These are phyloP conservation scores for Aspergillus quadrilineatus DNA, from an alignment of 2,329 filamentous ascomycete species.

Conservation along the genomic window DNA sequence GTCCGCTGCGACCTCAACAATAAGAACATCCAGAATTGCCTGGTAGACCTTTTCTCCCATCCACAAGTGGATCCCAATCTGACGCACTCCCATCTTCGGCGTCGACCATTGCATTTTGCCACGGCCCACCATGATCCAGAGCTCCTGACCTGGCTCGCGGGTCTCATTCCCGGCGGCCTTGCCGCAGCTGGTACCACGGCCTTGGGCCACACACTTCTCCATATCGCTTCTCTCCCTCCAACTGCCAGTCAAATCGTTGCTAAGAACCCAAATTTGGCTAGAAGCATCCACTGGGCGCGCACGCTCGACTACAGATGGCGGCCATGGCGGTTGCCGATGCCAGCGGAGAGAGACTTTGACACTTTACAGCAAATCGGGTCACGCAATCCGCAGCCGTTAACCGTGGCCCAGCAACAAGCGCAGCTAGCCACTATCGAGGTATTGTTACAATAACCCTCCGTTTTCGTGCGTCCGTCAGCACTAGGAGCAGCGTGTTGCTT, in stretches of 20 bases:
- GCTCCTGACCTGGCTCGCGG: constrained; percentile 6
- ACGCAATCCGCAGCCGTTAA: background rate
- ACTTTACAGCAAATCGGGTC: background rate
- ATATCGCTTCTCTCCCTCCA: constrained; percentile 9
- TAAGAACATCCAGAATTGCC: constrained; percentile 1
- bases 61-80: constrained; percentile 6
- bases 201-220: constrained; percentile 12
- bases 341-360: background rate
- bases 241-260: background rate
- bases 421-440: constrained; percentile 8
- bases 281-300: constrained; percentile 7
- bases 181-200: background rate
- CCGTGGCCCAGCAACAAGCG: constrained; percentile 6
- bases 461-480: too few relatives aligned
- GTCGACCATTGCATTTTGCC: constrained; percentile 13
- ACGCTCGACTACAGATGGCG: constrained; percentile 3
- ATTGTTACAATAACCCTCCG: background rate
- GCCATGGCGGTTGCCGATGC: constrained; percentile 8
- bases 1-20: constrained; percentile 12
- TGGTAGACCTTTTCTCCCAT: constrained; percentile 9
- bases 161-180: constrained; percentile 1
- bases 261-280: background rate
- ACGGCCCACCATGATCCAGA: constrained; percentile 8
- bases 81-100: constrained; percentile 7
- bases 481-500: too few relatives aligned